Evolutionary conservation across 192 early-diverging fungal species (phyloP), one percentile per base, ranked within the genome.

Genomic region (Backusella parvicylindrica): DNA sequence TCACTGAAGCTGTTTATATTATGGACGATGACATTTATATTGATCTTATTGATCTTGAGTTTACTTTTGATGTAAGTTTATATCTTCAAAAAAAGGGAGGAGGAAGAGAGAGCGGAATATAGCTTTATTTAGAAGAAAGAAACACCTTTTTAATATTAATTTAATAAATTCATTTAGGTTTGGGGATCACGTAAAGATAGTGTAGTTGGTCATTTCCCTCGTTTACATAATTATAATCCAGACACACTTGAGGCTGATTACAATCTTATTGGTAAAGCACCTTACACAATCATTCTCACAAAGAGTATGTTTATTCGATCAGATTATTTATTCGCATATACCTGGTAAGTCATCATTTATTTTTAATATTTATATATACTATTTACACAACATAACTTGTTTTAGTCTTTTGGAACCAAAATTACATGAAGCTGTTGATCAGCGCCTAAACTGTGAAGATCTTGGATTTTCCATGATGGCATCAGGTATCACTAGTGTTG

Each of bases 21-120:
- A 23, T 71, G 41, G 81, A 82, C 68, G 81, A 82, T 37, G 81
- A 82, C 76, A 80, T 82, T 15, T 71, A 66, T 75, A 36, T 79
- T 37, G 41, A 71, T 21, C 13, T 74, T 15, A 37, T 13, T 16
- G 78, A 79, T 76, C 67, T 82, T 21, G 79, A 79, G 30, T 70
- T 79, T 60, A 68, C 76, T 23, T 80, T 75, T 47, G 38, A 75
- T 64, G 77, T 79, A 78, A 16, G 69, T 53, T 49, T 49, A n/a
- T 49, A n/a, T 49, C 7, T 49, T 49, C n/a, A 49, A n/a, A 12
- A 21, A 49, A 0, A n/a, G n/a, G 0, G 12, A 49, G 12, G n/a
- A 49, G 18, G 3, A n/a, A n/a, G 3, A 6, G 1, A 49, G 18
- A 12, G 37, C 30, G 7, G 31, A 26, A 60, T 8, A 43, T 40